Conservation (phyloP, 805 yeast genomes). For the Pichia gijzeniarum region DNA sequence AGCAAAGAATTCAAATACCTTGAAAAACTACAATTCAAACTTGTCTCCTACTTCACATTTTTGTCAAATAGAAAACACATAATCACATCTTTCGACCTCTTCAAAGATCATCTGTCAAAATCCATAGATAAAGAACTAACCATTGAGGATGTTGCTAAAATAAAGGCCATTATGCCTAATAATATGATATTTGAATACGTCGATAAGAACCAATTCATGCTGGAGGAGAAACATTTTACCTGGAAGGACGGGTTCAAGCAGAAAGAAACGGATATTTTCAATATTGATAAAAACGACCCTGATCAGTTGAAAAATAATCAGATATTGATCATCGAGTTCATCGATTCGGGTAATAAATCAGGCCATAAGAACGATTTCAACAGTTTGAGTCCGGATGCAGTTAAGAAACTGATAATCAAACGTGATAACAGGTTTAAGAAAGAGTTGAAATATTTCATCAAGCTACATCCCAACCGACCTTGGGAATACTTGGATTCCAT, state of each 20-base stretch:
- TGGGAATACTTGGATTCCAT: constrained; percentile 32
- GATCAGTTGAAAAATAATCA: constrained; percentile 37
- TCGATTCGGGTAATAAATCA: constrained; percentile 51
- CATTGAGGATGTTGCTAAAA: constrained; percentile 54
- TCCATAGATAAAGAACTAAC: constrained; percentile 40
- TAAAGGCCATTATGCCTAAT: constrained; percentile 56
- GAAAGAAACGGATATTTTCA: constrained; percentile 46
- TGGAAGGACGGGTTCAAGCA: constrained; percentile 49
- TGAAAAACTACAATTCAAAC: constrained; percentile 42
- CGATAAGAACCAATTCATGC: constrained; percentile 60
- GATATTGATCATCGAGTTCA: constrained; percentile 66
- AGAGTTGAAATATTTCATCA: constrained; percentile 34
- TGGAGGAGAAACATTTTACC: constrained; percentile 38
- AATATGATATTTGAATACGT: constrained; percentile 69
- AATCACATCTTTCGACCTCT: constrained; percentile 47
- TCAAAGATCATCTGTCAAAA: constrained; percentile 47
- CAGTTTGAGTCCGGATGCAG: constrained; percentile 44
- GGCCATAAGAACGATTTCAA: constrained; percentile 34
- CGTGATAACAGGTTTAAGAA: constrained; percentile 47
- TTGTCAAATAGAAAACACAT: constrained; percentile 55
- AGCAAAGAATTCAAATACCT: constrained; percentile 32
- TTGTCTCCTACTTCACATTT: constrained; percentile 58
- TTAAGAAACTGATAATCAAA: constrained; percentile 53
- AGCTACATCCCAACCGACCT: constrained; percentile 26
- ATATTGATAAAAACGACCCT: constrained; percentile 36